Conservation (phyloP, 306 rosid genomes). For the Citrullus mucosospermus region DNA sequence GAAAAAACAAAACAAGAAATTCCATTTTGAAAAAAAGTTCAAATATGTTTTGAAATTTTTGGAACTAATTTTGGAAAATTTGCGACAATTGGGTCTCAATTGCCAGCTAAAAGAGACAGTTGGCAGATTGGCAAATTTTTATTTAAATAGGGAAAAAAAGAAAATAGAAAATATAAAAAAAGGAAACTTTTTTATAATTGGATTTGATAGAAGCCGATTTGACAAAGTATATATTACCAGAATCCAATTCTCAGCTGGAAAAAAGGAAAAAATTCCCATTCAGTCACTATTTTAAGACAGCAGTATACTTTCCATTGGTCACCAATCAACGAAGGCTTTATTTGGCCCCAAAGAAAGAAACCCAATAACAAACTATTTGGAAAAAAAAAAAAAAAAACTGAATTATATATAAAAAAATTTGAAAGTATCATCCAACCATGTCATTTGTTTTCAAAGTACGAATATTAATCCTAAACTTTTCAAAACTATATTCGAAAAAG, state of each 20-base stretch:
- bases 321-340: background rate
- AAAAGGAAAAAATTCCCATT: background rate
- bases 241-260: background rate
- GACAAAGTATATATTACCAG: background rate
- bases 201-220: background rate
- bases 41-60: background rate
- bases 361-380: background rate
- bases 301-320: slow-evolving; percentile 1
- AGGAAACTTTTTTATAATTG: background rate
- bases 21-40: background rate
- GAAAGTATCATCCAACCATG: too few species aligned
- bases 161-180: background rate
- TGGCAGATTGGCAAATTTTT: background rate
- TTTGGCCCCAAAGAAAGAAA: background rate
- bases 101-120: background rate
- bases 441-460: too few species aligned
- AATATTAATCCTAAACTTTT: too few species aligned
- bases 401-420: too few species aligned
- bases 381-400: too few species aligned
- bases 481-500: too few species aligned
- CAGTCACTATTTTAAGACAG: background rate
- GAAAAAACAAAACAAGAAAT: background rate
- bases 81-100: background rate
- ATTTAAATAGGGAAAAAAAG: background rate
- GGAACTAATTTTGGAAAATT: background rate